Evolutionary conservation across 805 yeast species (phyloP).

Genomic region (Metschnikowia gelsemii): DNA sequence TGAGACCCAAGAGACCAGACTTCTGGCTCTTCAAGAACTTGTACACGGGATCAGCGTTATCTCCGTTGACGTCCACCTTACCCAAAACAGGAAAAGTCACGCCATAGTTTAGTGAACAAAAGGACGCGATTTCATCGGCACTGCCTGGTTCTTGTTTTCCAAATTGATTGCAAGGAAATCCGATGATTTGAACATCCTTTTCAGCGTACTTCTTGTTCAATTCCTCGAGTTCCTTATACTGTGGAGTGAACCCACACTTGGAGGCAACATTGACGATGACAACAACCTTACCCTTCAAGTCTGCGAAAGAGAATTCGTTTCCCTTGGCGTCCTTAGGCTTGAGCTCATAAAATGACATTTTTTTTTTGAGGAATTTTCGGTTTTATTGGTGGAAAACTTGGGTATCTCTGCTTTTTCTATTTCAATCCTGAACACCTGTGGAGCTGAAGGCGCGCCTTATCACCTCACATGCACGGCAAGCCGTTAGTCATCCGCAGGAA

Average conservation of each 20-base stretch:
- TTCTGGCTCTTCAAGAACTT: slow-evolving; percentile 65
- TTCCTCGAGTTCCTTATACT: slow-evolving; percentile 42
- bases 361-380: not conserved
- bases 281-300: slow-evolving; percentile 77
- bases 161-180: slow-evolving; percentile 48
- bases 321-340: slow-evolving; percentile 62
- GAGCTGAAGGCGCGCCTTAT: not conserved
- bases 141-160: slow-evolving; percentile 44
- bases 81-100: slow-evolving; percentile 86
- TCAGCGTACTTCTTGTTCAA: slow-evolving; percentile 41
- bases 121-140: slow-evolving; percentile 61
- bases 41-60: slow-evolving; percentile 75
- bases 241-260: slow-evolving; percentile 53
- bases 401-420: slow-evolving; percentile 1
- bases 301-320: slow-evolving; percentile 55
- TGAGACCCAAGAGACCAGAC: slow-evolving; percentile 46
- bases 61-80: slow-evolving; percentile 89
- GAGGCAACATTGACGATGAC: slow-evolving; percentile 86
- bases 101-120: slow-evolving; percentile 81
- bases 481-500: slow-evolving; percentile 4
- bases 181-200: slow-evolving; percentile 37
- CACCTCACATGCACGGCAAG: no score
- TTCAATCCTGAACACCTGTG: not conserved
- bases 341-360: slow-evolving; percentile 67
- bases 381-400: not conserved